Evolutionary conservation across 2,329 filamentous ascomycete species (phyloP), one percentile per base, ranked within the genome.

Genomic region (Colletotrichum nymphaeae): DNA sequence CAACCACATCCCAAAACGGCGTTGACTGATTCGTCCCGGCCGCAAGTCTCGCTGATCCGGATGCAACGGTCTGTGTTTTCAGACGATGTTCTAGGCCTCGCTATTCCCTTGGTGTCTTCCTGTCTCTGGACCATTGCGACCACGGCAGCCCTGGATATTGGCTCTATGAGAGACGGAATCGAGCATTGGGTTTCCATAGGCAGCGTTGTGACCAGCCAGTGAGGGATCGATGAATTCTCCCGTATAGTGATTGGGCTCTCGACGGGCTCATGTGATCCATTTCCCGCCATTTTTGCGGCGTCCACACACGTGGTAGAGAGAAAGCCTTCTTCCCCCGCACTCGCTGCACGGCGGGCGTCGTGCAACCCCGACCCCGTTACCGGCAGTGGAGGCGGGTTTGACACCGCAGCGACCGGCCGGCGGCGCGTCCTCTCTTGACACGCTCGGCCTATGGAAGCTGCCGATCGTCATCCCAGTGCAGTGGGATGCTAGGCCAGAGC

Each of bases 301-400:
- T 63, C 64, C 69, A 72, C 16, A 58, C 64, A 57, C 28, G 16
- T 42, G 22, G 24, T 26, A 9, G 16, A 49, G 37, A 49, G 49
- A 63, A 58, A 60, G 52, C 58, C 57, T 22, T 35, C 32, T 42
- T 58, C 30, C 69, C 69, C 69, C 69, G 69, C 69, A 72, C 52
- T 53, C 37, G 69, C 66, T 69, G 69, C 65, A 69, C 49, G 57
- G 26, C 58, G 42, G 35, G 26, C 52, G 42, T 49, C 19, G 49
- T 58, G 58, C 63, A 52, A 65, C 37, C 37, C 30, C 7, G 24
- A 65, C 37, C 37, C 30, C 7, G 24, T 46, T 32, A 30, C 19
- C 37, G 49, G 26, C 28, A 60, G 26, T n/a, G 30, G 56, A 59
- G 32, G 32, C 4, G 32, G 37, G 7, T 24, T 53, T 63, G 32